These are phyloP conservation scores for Neoboletus brunneissimus DNA, from an alignment of 768 basidiomycete genomes.

Conservation along the genomic window DNA sequence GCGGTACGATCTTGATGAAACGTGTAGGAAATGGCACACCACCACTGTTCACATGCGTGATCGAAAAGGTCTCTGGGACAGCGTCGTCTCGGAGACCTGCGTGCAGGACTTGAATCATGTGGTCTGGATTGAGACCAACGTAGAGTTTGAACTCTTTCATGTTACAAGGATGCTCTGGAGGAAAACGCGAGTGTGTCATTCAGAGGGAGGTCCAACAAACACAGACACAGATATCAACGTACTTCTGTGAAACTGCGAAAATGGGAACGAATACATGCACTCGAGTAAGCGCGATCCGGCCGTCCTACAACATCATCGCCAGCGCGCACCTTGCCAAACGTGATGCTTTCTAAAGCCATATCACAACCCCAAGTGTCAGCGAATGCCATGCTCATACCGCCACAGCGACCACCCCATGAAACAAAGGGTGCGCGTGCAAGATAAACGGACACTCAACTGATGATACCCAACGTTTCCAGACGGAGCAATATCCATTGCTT, in stretches of 20 bases:
- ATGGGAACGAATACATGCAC: not conserved
- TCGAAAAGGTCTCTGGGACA: slow-evolving; percentile 58
- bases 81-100: slow-evolving; percentile 63
- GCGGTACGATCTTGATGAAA: slow-evolving; percentile 71
- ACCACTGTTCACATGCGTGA: slow-evolving; percentile 53
- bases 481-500: slow-evolving; percentile 73
- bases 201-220: not conserved
- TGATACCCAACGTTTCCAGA: slow-evolving; percentile 55
- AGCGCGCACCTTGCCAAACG: slow-evolving; percentile 71
- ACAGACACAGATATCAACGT: not conserved
- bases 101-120: slow-evolving; percentile 66
- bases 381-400: not conserved
- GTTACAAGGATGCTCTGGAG: slow-evolving; percentile 77
- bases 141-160: slow-evolving; percentile 80
- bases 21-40: slow-evolving; percentile 61
- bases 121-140: slow-evolving; percentile 60
- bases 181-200: not conserved
- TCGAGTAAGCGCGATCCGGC: not conserved
- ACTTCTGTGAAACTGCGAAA: slow-evolving; percentile 28
- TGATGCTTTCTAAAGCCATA: slow-evolving; percentile 55
- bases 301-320: not conserved
- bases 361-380: slow-evolving; percentile 8
- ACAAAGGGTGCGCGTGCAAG: not conserved
- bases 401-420: not conserved
- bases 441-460: slow-evolving; percentile 52